phyloP scores from a whole-genome alignment of 2,329 filamentous ascomycete genomes.

The Davidsoniella eucalypti region DNA sequence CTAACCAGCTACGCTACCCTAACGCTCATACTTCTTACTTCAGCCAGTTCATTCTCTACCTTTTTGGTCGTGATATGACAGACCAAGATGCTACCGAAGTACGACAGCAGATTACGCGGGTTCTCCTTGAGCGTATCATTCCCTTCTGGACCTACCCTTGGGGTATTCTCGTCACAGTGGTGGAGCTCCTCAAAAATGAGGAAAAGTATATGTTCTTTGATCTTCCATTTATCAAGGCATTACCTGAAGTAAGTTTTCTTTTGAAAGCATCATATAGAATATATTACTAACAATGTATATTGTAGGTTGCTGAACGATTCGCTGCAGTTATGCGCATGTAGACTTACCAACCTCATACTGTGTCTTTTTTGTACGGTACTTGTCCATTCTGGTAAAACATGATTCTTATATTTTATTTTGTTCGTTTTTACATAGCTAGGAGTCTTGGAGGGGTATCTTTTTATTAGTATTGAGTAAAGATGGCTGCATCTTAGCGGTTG shows the following conservation, averaged over 20 bases:
- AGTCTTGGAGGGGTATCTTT: no score
- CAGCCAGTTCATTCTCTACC: constrained; percentile 64
- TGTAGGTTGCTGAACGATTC: constrained; percentile 21
- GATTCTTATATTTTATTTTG: no score
- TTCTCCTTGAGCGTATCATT: constrained; percentile 74
- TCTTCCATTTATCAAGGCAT: constrained; percentile 75
- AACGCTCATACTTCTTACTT: constrained; percentile 89
- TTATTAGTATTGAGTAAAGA: no score
- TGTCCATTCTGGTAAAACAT: no score
- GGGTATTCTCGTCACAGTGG: constrained; percentile 76
- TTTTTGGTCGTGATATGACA: constrained; percentile 62
- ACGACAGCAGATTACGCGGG: constrained; percentile 77
- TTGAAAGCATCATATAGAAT: not conserved
- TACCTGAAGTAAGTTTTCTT: constrained; percentile 53
- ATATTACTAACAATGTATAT: not conserved
- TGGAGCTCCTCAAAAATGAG: constrained; percentile 83
- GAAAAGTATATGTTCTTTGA: constrained; percentile 80
- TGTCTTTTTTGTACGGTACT: no score
- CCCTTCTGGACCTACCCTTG: constrained; percentile 88
- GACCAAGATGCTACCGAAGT: constrained; percentile 66
- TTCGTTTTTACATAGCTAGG: no score
- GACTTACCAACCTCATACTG: not conserved
- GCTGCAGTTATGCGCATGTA: constrained; percentile 16
- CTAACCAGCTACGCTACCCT: constrained; percentile 82
- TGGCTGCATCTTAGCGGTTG: no score